Evolutionary conservation across 2,329 filamentous ascomycete genomes (phyloP).

Genomic region (Immersiporthe knoxdaviesiana): DNA sequence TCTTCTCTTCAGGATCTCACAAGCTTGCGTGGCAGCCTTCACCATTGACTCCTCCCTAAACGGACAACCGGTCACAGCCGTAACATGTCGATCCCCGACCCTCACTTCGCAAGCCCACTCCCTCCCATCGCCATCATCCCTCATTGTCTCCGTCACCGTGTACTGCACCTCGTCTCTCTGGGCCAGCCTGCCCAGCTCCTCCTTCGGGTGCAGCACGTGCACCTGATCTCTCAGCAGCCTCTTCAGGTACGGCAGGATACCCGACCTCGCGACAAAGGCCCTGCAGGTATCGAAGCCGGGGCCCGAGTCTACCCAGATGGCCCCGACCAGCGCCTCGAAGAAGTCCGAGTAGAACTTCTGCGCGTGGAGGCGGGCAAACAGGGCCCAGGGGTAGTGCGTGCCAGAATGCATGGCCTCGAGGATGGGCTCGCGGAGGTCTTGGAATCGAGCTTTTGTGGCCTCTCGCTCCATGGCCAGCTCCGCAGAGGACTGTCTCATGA

Average conservation of each 20-base stretch:
- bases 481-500: slow-evolving; percentile 62
- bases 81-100: slow-evolving; percentile 52
- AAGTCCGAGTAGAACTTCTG: slow-evolving; percentile 85
- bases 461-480: slow-evolving; percentile 53
- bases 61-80: slow-evolving; percentile 49
- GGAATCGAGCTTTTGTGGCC: slow-evolving; percentile 49
- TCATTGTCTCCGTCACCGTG: slow-evolving; percentile 38
- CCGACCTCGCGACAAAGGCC: slow-evolving; percentile 62
- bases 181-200: slow-evolving; percentile 65
- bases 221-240: slow-evolving; percentile 63
- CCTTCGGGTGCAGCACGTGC: slow-evolving; percentile 66
- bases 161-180: slow-evolving; percentile 59
- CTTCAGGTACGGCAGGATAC: slow-evolving; percentile 65
- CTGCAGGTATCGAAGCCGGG: slow-evolving; percentile 59
- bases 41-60: slow-evolving; percentile 57
- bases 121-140: slow-evolving; percentile 29
- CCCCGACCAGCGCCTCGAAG: slow-evolving; percentile 79
- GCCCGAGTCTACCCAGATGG: slow-evolving; percentile 81
- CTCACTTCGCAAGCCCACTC: slow-evolving; percentile 51
- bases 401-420: slow-evolving; percentile 52
- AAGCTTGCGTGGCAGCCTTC: slow-evolving; percentile 57
- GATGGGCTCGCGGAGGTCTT: slow-evolving; percentile 53
- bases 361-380: slow-evolving; percentile 65
- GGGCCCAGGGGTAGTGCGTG: slow-evolving; percentile 73
- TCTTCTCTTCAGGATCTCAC: slow-evolving; percentile 40